Base-by-base conservation (phyloP, 352 stramenopile species). In the Detonula confervacea region DNA sequence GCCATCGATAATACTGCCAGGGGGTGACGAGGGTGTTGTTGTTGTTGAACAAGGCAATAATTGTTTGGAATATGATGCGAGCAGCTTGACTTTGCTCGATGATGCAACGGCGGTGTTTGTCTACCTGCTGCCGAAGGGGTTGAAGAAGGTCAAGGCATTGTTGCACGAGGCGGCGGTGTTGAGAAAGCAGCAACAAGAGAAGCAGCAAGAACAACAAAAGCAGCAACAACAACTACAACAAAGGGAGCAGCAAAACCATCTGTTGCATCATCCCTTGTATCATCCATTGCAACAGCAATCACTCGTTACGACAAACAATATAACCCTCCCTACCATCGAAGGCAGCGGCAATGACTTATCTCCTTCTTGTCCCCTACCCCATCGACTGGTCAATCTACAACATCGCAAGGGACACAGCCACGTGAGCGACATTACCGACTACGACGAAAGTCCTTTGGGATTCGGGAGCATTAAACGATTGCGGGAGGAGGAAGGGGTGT, bases 101-200 rank as follows among this genome's bases (percentile, higher is more conserved):
- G 80, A 92, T 64, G 84, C 87, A n/a, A 92, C 88, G 2, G 87
- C 85, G 2, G 60, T 92, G 0, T 93, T 92, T 73, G 54, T 93
- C 5, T 93, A 90, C 61, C 51, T 93, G n/a, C 65, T 91, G 9
- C 88, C 88, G 14, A 80, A 90, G 25, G 88, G 88, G 6, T 71
- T 93, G 44, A 72, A 90, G 60, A 89, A 89, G 47, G 55, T 91
- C 0, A 80, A 85, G 56, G 78, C 80, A 12, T 47, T 91, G 12
- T 74, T 91, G 24, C 22, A 87, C 20, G 52, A 80, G 44, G 51
- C 87, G 6, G 67, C 81, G 1, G 27, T 71, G 42, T 56, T 79
- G 27, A 39, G 39, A 7, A 62, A 83, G 30, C 46, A 62, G 30
- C 71, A 57, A 30, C 47, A 65, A 35, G 18, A 65, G 14, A 16